Conservation (phyloP, 345 rosid species). For the Bretschneidera sinensis region DNA sequence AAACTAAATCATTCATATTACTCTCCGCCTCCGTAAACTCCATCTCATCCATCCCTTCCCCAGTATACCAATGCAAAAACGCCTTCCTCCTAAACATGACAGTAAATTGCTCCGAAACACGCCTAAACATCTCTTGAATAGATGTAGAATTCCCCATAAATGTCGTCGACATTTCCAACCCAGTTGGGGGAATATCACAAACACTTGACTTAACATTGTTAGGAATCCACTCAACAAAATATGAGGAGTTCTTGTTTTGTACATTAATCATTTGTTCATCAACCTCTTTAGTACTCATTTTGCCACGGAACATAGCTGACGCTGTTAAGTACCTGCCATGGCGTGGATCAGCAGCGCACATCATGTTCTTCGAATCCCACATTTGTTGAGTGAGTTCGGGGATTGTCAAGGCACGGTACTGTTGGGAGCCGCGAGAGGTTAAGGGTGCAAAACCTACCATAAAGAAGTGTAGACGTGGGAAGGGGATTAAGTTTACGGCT, state of each 20-base stretch:
- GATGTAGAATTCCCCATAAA: slow-evolving; percentile 76
- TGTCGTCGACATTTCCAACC: slow-evolving; percentile 68
- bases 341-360: slow-evolving; percentile 89
- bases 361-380: slow-evolving; percentile 86
- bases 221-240: slow-evolving; percentile 56
- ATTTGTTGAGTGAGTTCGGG: slow-evolving; percentile 83
- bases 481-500: slow-evolving; percentile 74
- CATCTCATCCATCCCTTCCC: slow-evolving; percentile 98
- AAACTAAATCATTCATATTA: slow-evolving; percentile 87
- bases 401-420: slow-evolving; percentile 76
- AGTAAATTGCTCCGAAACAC: slow-evolving; percentile 30
- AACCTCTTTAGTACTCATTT: slow-evolving; percentile 90
- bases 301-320: slow-evolving; percentile 85
- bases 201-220: slow-evolving; percentile 74
- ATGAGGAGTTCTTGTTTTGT: slow-evolving; percentile 91
- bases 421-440: slow-evolving; percentile 74
- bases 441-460: slow-evolving; percentile 83
- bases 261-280: slow-evolving; percentile 92
- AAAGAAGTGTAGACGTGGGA: slow-evolving; percentile 84
- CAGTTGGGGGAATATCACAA: slow-evolving; percentile 72
- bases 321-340: slow-evolving; percentile 86
- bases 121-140: slow-evolving; percentile 32
- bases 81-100: slow-evolving; percentile 32
- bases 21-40: slow-evolving; percentile 93
- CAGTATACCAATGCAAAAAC: slow-evolving; percentile 73